These are phyloP conservation scores for Elaeagnus macrophylla DNA, from an alignment of 306 rosid species.

Conservation along the genomic window DNA sequence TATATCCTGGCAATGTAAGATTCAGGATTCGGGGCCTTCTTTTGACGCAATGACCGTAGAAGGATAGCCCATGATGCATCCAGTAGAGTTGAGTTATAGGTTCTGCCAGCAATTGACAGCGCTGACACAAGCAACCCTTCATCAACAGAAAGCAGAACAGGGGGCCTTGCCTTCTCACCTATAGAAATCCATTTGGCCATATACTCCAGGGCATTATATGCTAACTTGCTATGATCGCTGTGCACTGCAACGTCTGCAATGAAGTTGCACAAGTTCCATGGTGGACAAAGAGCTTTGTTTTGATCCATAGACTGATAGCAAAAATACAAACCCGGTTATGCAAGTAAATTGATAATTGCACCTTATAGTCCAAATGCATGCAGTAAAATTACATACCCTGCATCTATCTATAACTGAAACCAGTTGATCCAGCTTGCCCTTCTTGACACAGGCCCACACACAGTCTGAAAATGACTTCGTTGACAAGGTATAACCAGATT, in stretches of 20 bases:
- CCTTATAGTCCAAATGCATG: constrained; percentile 3
- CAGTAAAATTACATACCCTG: constrained; percentile 38
- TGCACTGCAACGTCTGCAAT: constrained; percentile 58
- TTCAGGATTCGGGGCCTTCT: constrained; percentile 81
- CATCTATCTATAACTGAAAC: constrained; percentile 73
- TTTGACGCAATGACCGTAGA: constrained; percentile 60
- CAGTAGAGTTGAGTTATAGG: constrained; percentile 52
- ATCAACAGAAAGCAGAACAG: constrained; percentile 50
- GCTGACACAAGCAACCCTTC: constrained; percentile 78
- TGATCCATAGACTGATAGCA: constrained; percentile 63
- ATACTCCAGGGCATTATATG: constrained; percentile 60
- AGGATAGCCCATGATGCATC: constrained; percentile 86
- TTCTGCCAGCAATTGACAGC: constrained; percentile 70
- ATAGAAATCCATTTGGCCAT: constrained; percentile 77
- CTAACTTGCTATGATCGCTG: constrained; percentile 73
- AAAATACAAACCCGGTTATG: constrained; percentile 17
- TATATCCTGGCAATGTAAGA: constrained; percentile 67
- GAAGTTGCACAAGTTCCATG: constrained; percentile 57
- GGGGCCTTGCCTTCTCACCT: constrained; percentile 70
- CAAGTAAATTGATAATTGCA: constrained; percentile 17
- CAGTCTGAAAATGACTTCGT: constrained; percentile 44
- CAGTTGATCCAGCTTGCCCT: constrained; percentile 63
- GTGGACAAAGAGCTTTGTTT: constrained; percentile 92
- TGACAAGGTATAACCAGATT: constrained; percentile 61
- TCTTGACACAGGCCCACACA: constrained; percentile 41